Base-by-base conservation (phyloP, 2,329 filamentous ascomycete species). In the Cryphonectria nitschkei region DNA sequence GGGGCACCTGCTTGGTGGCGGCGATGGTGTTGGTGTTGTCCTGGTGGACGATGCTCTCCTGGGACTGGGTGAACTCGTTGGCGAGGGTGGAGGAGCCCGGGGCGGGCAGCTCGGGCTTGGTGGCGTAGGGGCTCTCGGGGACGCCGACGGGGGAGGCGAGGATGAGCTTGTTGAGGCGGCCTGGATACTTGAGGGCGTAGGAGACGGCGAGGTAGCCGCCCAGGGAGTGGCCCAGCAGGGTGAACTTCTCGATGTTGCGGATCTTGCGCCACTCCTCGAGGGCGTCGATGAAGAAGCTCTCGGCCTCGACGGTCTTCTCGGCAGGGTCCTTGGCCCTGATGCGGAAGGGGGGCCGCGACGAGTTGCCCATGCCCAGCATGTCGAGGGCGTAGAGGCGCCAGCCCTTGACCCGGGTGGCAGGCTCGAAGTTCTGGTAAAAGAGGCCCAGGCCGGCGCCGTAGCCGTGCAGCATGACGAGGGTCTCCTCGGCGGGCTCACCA, bases 401-500 rank as follows among this genome's bases (percentile, higher is more conserved):
- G 39, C 95, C 94, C 39, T 87, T 85, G 0, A 90, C 83, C 26
- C 95, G 90, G 62, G 92, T 95, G 46, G 99, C 83, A 7, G 91
- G 90, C 80, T 99, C 96, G 72, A 97, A 97, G 79, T 99, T 99
- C 82, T 96, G 95, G 86, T 98, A 99, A 85, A 97, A 99, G 82
- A 99, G 98, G 32, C 95, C 96, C 0, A 99, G 86, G 0, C 96
- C 96, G 2, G 96, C 96, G 63, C 96, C 96, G 80, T 99, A 99
- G 73, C 96, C 96, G 79, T 99, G 96, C 5, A 99, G 84, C 89
- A 99, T 97, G 61, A 99, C 95, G 22, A 99, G 85, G 60, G 93
- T 96, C 77, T 98, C 91, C 63, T 97, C 91, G 0, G 89, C 88
- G 5, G 90, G 82, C 78, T 98, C 95, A 50, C 90, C 93, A 0